Conservation (phyloP, 2,329 filamentous ascomycete genomes). For the Cladosporium sp. region DNA sequence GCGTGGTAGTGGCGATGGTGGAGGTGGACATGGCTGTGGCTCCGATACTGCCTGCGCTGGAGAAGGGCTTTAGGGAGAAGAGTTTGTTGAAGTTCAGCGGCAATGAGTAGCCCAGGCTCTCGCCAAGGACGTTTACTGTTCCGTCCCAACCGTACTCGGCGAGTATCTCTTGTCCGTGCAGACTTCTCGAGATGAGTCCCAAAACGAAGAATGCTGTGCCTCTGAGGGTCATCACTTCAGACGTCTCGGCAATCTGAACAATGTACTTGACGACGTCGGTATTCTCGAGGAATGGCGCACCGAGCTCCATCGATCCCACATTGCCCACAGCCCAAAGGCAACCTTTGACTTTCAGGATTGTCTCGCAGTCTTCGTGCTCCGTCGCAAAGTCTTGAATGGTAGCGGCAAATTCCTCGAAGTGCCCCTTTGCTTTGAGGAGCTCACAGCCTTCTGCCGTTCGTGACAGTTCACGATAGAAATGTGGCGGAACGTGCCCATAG, state of each 20-base stretch:
- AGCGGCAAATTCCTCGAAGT: constrained; percentile 87
- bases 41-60: constrained; percentile 1
- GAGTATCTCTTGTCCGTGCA: constrained; percentile 88
- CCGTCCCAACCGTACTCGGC: constrained; percentile 90
- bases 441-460: constrained; percentile 89
- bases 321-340: constrained; percentile 98
- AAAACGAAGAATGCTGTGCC: constrained; percentile 97
- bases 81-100: constrained; percentile 74
- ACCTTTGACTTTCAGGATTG: constrained; percentile 89
- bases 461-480: constrained; percentile 94
- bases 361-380: constrained; percentile 78
- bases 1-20: constrained; percentile 1
- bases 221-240: constrained; percentile 85
- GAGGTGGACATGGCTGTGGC: constrained; percentile 2
- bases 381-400: constrained; percentile 86
- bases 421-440: constrained; percentile 84
- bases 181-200: constrained; percentile 83
- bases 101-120: constrained; percentile 82
- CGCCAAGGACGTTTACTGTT: constrained; percentile 76
- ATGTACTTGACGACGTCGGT: constrained; percentile 85
- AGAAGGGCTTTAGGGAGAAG: constrained; percentile 56
- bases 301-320: constrained; percentile 95
- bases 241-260: constrained; percentile 79
- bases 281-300: constrained; percentile 87
- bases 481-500: constrained; percentile 72